Percentiles rank a stretch among this genome's conserved stretches.
Conservation (phyloP, 306 rosid genomes). For the Prunus kanzakura region DNA sequence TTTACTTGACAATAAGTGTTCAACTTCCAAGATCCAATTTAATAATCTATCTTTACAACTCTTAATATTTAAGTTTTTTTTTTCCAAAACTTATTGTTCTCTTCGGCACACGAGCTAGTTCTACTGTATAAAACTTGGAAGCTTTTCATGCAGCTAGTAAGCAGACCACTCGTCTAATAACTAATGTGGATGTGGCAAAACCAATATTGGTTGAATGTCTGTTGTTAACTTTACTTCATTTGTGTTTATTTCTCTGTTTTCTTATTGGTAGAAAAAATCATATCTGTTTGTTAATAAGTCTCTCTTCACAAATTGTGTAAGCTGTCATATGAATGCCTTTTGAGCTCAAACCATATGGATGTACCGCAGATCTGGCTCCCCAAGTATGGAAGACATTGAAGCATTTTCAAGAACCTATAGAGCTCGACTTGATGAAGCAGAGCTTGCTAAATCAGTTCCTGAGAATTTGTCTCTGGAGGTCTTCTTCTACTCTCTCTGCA, state of each 20-base stretch:
- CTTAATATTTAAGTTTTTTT: background rate
- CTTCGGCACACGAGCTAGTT: too few relatives aligned
- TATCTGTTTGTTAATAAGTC: background rate
- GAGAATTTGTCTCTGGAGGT: conserved; percentile 85
- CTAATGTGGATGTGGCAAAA: too few relatives aligned
- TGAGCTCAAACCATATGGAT: conserved; percentile 8
- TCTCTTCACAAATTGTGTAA: conserved; percentile 13
- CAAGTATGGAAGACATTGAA: conserved; percentile 80
- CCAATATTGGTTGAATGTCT: too few relatives aligned
- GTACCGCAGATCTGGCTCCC: conserved; percentile 83
- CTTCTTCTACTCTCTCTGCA: conserved; percentile 2
- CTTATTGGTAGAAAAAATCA: background rate
- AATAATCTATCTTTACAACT: too few relatives aligned
- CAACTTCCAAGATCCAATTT: background rate
- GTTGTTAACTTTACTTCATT: background rate
- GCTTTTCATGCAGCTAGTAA: background rate
- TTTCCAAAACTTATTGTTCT: too few relatives aligned
- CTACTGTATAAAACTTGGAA: background rate
- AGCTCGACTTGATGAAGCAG: conserved; percentile 76
- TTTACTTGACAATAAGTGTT: background rate
- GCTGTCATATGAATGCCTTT: conserved; percentile 7
- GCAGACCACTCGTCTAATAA: background rate
- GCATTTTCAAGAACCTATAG: conserved; percentile 66
- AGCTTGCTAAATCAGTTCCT: conserved; percentile 70
- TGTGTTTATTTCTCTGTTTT: background rate